A percentile compares a stretch with the other conserved stretches of the same genome.
phyloP scores from a whole-genome alignment of 352 stramenopile genomes.

The Pythium diclinum region DNA sequence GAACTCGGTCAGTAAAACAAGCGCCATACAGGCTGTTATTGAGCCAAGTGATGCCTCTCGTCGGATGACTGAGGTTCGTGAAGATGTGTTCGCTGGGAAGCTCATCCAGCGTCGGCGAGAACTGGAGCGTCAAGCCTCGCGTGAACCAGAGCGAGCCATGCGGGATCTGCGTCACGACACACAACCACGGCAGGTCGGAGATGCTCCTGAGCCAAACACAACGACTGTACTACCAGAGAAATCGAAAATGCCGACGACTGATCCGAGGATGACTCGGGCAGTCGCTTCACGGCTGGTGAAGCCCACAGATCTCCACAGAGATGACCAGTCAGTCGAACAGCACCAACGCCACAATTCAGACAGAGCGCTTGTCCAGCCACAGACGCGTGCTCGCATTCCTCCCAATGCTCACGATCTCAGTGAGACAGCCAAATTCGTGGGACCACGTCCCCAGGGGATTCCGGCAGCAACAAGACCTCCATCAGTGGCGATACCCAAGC shows the following conservation, averaged over 20 bases:
- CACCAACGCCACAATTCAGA: not conserved
- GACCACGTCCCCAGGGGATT: not conserved
- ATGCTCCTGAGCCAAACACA: not conserved
- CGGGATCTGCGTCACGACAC: not conserved
- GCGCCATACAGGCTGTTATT: not conserved
- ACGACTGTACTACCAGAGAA: too few species aligned
- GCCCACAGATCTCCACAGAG: not conserved
- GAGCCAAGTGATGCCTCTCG: not conserved
- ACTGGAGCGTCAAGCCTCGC: constrained; percentile 25
- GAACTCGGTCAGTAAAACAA: not conserved
- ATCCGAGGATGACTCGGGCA: not conserved
- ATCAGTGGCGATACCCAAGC: not conserved
- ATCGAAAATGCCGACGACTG: not conserved
- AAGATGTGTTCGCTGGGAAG: constrained; percentile 26
- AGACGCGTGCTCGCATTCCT: not conserved
- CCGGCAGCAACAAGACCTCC: not conserved
- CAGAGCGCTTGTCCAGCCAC: not conserved
- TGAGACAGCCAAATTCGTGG: not conserved
- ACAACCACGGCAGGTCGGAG: not conserved
- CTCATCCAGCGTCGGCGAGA: constrained; percentile 47
- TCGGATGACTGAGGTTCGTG: not conserved
- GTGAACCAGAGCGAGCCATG: not conserved
- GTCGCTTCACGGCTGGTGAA: not conserved
- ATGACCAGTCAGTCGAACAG: not conserved
- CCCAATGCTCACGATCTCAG: not conserved